phyloP scores from a whole-genome alignment of 352 stramenopile genomes.

The Globisporangium uncinulatum region DNA sequence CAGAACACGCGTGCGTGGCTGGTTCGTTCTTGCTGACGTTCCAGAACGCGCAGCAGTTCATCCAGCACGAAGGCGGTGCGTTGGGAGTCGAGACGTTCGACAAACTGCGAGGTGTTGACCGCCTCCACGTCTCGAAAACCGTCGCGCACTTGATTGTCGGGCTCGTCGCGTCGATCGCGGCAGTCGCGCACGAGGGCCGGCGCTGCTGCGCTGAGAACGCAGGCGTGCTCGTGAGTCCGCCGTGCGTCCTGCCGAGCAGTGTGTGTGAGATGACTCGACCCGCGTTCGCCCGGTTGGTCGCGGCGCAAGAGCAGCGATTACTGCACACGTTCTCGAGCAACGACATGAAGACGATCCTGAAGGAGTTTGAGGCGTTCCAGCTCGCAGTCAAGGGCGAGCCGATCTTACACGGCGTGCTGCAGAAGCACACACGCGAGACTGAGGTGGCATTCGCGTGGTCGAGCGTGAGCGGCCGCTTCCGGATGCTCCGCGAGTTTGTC shows the following conservation, averaged over 20 bases:
- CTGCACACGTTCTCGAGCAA: constrained; percentile 36
- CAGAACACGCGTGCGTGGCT: constrained; percentile 24
- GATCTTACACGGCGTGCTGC: constrained; percentile 43
- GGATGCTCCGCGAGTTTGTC: constrained; percentile 50
- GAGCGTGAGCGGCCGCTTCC: constrained; percentile 43
- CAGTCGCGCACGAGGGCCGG: constrained; percentile 38
- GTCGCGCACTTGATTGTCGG: constrained; percentile 43
- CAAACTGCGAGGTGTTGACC: constrained; percentile 35
- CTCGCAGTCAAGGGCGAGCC: constrained; percentile 36
- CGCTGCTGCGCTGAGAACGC: constrained; percentile 38
- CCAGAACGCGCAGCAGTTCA: constrained; percentile 54
- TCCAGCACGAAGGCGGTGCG: constrained; percentile 47
- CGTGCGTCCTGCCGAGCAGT: constrained; percentile 37
- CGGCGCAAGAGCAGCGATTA: constrained; percentile 31
- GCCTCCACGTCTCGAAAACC: constrained; percentile 38
- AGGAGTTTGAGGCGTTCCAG: constrained; percentile 45
- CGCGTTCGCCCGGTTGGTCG: constrained; percentile 34
- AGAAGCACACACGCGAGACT: constrained; percentile 51
- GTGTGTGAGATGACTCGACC: constrained; percentile 54
- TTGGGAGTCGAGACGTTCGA: constrained; percentile 58
- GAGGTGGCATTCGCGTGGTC: constrained; percentile 63
- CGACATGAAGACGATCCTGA: constrained; percentile 37
- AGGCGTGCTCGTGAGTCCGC: constrained; percentile 35
- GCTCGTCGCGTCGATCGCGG: constrained; percentile 32
- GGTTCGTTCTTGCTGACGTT: constrained; percentile 48